These are phyloP conservation scores for Quillaja saponaria DNA, from an alignment of 306 rosid genomes.

Conservation along the genomic window DNA sequence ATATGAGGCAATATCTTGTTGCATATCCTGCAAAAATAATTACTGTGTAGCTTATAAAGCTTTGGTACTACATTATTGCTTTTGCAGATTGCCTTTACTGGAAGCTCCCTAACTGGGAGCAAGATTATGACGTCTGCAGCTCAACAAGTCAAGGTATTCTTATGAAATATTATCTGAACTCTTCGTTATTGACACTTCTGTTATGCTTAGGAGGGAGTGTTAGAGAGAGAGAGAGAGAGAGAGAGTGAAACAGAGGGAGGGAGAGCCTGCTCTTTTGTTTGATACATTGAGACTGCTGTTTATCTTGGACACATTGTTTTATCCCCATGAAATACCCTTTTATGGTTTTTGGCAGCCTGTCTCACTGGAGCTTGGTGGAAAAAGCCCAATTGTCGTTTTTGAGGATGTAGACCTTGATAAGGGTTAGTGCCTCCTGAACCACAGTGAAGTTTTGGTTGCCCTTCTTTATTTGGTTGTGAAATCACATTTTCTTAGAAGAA, in stretches of 20 bases:
- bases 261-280: no score
- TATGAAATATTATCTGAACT: slow-evolving; percentile 6
- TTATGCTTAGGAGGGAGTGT: slow-evolving; percentile 16
- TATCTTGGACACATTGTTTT: slow-evolving; percentile 8
- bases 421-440: slow-evolving; percentile 60
- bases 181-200: slow-evolving; percentile 4
- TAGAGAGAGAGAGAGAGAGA: neutral
- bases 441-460: slow-evolving; percentile 10
- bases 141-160: slow-evolving; percentile 71
- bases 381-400: slow-evolving; percentile 86
- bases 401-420: slow-evolving; percentile 96
- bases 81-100: slow-evolving; percentile 93
- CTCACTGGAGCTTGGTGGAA: slow-evolving; percentile 95
- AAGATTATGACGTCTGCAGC: slow-evolving; percentile 93
- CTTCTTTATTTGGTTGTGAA: slow-evolving; percentile 9
- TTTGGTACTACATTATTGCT: slow-evolving; percentile 6
- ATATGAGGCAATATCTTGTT: neutral
- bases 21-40: neutral
- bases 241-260: no score
- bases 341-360: slow-evolving; percentile 77
- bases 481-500: neutral
- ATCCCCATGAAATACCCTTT: slow-evolving; percentile 18
- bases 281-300: no score
- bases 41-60: slow-evolving; percentile 20
- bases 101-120: slow-evolving; percentile 89